These are phyloP conservation scores for Termitomyces sp. DNA, from an alignment of 768 basidiomycete species.

Conservation along the genomic window DNA sequence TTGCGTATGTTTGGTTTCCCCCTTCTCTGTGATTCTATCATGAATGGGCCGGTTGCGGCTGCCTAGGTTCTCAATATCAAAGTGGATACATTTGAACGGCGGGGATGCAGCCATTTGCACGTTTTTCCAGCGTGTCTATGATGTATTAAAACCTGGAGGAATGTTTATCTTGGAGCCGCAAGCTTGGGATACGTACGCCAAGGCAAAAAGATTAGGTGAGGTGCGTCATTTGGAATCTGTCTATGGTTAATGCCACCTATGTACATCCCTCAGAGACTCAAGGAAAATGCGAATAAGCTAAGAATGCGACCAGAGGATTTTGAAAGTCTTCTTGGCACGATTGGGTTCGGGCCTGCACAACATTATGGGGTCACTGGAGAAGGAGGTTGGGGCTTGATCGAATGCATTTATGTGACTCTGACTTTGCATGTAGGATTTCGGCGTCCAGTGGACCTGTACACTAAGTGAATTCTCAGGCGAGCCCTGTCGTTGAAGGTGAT, in stretches of 20 bases:
- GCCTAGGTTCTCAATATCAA: conserved; percentile 75
- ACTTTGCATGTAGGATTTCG: conserved; percentile 42
- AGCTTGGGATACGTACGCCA: conserved; percentile 78
- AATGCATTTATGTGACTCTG: neutral
- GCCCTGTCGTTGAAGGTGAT: too few relatives aligned
- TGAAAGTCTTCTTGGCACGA: conserved; percentile 39
- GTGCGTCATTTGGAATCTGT: conserved; percentile 24
- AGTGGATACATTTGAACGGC: conserved; percentile 87
- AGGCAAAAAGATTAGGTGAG: conserved; percentile 65
- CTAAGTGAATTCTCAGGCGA: conserved; percentile 27
- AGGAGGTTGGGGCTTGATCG: conserved; percentile 45
- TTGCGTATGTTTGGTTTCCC: conserved; percentile 53
- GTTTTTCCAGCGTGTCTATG: conserved; percentile 64
- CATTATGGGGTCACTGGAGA: conserved; percentile 55
- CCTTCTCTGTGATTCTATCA: neutral
- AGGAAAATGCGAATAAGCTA: conserved; percentile 53
- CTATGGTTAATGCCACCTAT: neutral
- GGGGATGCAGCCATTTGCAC: conserved; percentile 66
- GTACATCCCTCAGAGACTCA: conserved; percentile 36
- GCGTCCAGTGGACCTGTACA: conserved; percentile 60
- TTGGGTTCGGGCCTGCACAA: conserved; percentile 56
- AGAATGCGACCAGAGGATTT: conserved; percentile 64
- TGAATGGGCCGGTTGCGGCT: neutral
- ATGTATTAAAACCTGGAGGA: conserved; percentile 57
- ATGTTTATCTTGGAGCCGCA: conserved; percentile 80